These are phyloP conservation scores for Neopestalotiopsis clavispora DNA, from an alignment of 2,329 filamentous ascomycete species.

Conservation along the genomic window DNA sequence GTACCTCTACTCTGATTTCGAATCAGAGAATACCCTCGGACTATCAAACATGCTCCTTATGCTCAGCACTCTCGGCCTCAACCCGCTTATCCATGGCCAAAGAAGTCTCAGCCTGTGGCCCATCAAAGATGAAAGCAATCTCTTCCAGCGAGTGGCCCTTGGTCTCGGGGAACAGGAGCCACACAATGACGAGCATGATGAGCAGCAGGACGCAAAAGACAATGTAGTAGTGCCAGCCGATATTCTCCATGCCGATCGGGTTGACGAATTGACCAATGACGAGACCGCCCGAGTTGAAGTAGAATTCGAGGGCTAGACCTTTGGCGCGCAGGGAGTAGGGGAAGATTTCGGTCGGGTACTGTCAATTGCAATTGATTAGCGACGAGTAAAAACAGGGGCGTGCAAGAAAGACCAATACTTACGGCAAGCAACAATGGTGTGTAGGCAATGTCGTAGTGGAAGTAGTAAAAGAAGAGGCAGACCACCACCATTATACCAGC, in stretches of 20 bases:
- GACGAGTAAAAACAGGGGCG: too few relatives aligned
- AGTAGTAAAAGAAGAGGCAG: slow-evolving; percentile 41
- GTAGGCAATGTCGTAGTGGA: slow-evolving; percentile 59
- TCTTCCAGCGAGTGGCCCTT: slow-evolving; percentile 56
- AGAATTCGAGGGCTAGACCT: slow-evolving; percentile 39
- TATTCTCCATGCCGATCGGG: slow-evolving; percentile 54
- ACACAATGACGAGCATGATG: slow-evolving; percentile 44
- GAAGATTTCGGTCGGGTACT: slow-evolving; percentile 46
- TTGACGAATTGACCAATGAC: slow-evolving; percentile 43
- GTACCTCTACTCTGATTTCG: too few relatives aligned
- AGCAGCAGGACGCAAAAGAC: slow-evolving; percentile 50
- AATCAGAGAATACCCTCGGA: too few relatives aligned
- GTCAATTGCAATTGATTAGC: background rate
- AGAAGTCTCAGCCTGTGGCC: slow-evolving; percentile 24
- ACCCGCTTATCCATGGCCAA: background rate
- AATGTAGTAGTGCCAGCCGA: slow-evolving; percentile 62
- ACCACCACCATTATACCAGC: slow-evolving; percentile 38
- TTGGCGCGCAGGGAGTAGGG: slow-evolving; percentile 42
- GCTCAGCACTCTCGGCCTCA: background rate
- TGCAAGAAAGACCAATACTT: background rate
- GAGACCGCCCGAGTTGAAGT: slow-evolving; percentile 26
- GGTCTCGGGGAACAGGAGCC: slow-evolving; percentile 53
- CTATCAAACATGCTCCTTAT: background rate
- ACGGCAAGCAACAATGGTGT: slow-evolving; percentile 43
- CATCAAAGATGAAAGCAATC: slow-evolving; percentile 62